These are phyloP conservation scores for Verticillium zaregamsianum DNA, from an alignment of 2,329 filamentous ascomycete genomes.

Conservation along the genomic window DNA sequence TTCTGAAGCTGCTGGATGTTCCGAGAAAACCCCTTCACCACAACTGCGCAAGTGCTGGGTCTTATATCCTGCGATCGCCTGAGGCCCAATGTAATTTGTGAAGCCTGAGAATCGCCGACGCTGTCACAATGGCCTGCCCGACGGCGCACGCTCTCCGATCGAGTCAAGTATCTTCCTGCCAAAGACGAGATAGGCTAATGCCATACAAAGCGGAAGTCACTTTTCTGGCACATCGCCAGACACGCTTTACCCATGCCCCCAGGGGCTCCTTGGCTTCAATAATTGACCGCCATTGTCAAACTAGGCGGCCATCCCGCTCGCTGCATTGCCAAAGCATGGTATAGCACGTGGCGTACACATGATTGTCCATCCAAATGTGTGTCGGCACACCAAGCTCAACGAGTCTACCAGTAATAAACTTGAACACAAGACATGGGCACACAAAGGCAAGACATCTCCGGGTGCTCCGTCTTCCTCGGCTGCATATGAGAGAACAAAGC, in stretches of 20 bases:
- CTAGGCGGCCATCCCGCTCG: constrained; percentile 2
- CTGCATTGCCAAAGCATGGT: constrained; percentile 1
- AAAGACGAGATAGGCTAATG: not conserved
- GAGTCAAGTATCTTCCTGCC: not conserved
- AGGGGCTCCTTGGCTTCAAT: constrained; percentile 6
- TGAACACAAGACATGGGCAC: not conserved
- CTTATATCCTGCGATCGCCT: not conserved
- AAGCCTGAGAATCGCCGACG: not conserved
- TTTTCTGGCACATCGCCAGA: not conserved
- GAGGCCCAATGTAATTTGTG: not conserved
- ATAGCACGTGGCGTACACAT: constrained; percentile 11
- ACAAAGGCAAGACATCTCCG: not conserved
- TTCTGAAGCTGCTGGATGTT: not conserved
- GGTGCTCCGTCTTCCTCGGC: not conserved
- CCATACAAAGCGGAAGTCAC: not conserved
- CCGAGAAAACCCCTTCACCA: not conserved
- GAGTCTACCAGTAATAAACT: not conserved
- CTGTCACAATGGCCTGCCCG: not conserved
- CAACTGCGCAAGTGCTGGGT: not conserved
- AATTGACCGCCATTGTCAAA: constrained; percentile 20
- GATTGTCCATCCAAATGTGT: not conserved
- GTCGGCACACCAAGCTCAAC: not conserved
- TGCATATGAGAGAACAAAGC: not conserved
- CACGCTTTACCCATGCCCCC: not conserved
- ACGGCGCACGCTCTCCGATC: not conserved